Base-by-base conservation (phyloP, 2,329 filamentous ascomycete species). In the Hypoxylon sp. region DNA sequence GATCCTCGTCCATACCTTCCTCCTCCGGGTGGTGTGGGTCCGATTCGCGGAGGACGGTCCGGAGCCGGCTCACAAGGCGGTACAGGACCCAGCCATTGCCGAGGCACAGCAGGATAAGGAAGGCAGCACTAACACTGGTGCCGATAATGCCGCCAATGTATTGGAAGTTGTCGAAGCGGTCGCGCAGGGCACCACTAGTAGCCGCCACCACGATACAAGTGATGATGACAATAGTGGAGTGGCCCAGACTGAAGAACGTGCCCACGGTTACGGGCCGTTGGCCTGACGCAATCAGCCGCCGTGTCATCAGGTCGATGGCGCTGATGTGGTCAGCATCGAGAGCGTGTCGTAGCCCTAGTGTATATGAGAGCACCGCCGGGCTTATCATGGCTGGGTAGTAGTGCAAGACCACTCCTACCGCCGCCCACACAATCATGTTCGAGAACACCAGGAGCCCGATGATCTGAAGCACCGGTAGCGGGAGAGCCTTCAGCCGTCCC, bases 231-330 rank as follows among this genome's bases (percentile, higher is more conserved):
- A 98, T 93, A 2, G 95, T 98, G 24, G 92, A 97, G 81, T 98
- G 95, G 0, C 96, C 95, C 0, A 98, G 87, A 0, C 92, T 95
- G 83, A 99, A 98, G 79, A 93, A 98, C 0, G 94, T 97, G 47
- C 95, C 96, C 1, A 98, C 95, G 0, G 94, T 95, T 10, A 97
- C 94, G 1, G 95, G 94, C 1, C 89, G 88, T 77, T 96, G 93
- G 17, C 94, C 94, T 0, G 92, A 88, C 0, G 94, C 94, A 39
- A 98, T 89, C 24, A 98, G 88, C 5, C 95, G 90, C 2, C 96
- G 88, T 0, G 96, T 98, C 91, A 97, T 97, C 39, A 98, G 87
- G 80, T 98, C 95, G 75, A 98, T 99, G 70, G 94, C 95, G 74
- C 81, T 81, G 75, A 87, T 88, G 79, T 98, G 96, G 80, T 98